phyloP scores from a whole-genome alignment of 495 filamentous ascomycete genomes.

The Penicillium argentinense region DNA sequence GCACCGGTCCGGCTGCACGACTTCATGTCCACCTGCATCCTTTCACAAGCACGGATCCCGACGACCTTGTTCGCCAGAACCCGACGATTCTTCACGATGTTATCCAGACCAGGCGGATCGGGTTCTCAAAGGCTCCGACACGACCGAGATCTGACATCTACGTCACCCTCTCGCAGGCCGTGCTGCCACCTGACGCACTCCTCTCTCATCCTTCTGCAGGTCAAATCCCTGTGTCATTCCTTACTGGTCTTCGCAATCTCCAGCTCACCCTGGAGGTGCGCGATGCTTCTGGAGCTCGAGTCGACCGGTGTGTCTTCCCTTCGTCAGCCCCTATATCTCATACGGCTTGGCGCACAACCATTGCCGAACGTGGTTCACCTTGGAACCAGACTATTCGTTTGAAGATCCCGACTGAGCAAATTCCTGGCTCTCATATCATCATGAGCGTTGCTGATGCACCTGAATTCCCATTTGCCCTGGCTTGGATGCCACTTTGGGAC shows the following conservation, averaged over 20 bases:
- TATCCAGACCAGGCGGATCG: constrained; percentile 77
- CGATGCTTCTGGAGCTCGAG: constrained; percentile 69
- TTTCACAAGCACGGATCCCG: constrained; percentile 73
- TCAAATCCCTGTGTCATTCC: constrained; percentile 63
- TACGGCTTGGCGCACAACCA: constrained; percentile 85
- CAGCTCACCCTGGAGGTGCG: constrained; percentile 90
- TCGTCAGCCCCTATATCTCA: constrained; percentile 72
- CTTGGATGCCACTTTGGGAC: constrained; percentile 93
- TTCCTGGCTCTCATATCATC: constrained; percentile 80
- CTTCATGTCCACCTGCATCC: constrained; percentile 74
- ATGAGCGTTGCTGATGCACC: constrained; percentile 86
- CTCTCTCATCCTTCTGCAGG: constrained; percentile 78
- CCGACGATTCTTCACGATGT: constrained; percentile 85
- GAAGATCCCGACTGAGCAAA: constrained; percentile 74
- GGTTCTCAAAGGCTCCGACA: constrained; percentile 91
- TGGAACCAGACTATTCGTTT: constrained; percentile 91
- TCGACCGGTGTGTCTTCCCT: constrained; percentile 84
- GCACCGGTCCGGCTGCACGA: constrained; percentile 66
- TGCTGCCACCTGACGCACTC: constrained; percentile 71
- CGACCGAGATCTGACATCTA: constrained; percentile 92
- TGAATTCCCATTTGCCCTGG: constrained; percentile 81
- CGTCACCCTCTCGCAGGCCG: constrained; percentile 74
- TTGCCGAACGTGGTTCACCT: constrained; percentile 69
- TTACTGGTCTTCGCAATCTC: constrained; percentile 66
- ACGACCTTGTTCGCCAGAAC: constrained; percentile 75